These are phyloP conservation scores for Forsythia suspensa DNA, from an alignment of 257 asterid genomes.

Conservation along the genomic window DNA sequence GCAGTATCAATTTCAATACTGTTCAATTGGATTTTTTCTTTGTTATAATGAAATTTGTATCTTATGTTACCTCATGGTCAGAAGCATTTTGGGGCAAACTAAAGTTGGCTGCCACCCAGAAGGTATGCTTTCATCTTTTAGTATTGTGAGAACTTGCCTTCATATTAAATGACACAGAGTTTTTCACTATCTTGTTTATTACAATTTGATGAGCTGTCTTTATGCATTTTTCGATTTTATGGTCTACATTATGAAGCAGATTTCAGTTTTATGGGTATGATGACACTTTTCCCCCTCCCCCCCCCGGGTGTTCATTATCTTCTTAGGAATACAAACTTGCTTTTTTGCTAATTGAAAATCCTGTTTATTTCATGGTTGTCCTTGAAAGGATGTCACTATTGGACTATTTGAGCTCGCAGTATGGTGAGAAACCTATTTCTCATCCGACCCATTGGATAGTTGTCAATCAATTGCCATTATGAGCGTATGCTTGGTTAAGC, in stretches of 20 bases:
- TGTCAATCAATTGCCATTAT: not conserved
- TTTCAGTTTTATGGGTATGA: not conserved
- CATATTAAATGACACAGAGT: constrained; percentile 18
- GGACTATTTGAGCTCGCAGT: not conserved
- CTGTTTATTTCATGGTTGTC: not conserved
- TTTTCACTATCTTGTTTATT: not conserved
- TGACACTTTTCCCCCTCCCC: not conserved
- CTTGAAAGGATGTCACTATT: not conserved
- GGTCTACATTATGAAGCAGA: not conserved
- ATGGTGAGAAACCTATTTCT: not conserved
- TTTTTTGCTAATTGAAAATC: not conserved
- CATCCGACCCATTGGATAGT: not conserved
- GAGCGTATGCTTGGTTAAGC: not conserved
- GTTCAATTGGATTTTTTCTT: constrained; percentile 9
- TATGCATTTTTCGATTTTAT: not conserved
- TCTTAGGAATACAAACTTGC: not conserved
- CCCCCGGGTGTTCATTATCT: not conserved
- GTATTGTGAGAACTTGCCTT: not conserved
- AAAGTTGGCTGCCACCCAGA: constrained; percentile 63
- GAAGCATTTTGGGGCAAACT: constrained; percentile 80
- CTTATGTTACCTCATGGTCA: constrained; percentile 32
- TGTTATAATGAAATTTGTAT: constrained; percentile 21
- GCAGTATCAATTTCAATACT: not conserved
- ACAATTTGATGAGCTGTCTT: not conserved
- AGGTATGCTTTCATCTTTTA: constrained; percentile 44